Evolutionary conservation across 1,139 yeast species (phyloP).

Genomic region (Williopsis jadinii): DNA sequence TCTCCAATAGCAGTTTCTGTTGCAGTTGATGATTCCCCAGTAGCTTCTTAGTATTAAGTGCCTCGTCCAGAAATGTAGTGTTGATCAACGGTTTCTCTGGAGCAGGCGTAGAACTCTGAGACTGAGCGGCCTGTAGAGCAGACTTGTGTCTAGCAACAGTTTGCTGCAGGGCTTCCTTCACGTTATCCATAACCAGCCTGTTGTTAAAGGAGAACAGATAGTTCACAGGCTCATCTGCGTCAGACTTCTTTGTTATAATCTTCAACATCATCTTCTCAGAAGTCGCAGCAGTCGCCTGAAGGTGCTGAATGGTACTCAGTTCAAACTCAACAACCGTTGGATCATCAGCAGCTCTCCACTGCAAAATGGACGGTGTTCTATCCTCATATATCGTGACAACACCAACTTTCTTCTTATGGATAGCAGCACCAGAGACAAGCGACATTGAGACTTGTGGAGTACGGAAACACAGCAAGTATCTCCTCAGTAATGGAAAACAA

Average conservation of each 20-base stretch:
- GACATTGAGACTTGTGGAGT: constrained; percentile 10
- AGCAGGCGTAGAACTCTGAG: constrained; percentile 27
- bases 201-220: constrained; percentile 57
- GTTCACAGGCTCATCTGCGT: constrained; percentile 39
- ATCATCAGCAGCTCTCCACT: constrained; percentile 68
- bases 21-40: constrained; percentile 71
- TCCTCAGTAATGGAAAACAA: too few relatives aligned
- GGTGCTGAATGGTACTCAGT: constrained; percentile 45
- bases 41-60: constrained; percentile 41
- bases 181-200: constrained; percentile 68
- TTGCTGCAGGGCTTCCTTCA: constrained; percentile 63
- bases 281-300: constrained; percentile 71
- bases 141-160: constrained; percentile 65
- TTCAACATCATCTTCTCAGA: constrained; percentile 65
- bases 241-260: constrained; percentile 39
- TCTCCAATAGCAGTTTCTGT: constrained; percentile 65
- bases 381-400: constrained; percentile 62
- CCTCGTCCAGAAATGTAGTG: constrained; percentile 32
- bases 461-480: too few relatives aligned
- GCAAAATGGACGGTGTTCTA: constrained; percentile 52
- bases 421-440: constrained; percentile 53
- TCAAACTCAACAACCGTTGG: constrained; percentile 41
- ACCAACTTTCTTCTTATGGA: constrained; percentile 60
- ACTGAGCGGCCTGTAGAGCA: constrained; percentile 23
- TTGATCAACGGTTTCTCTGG: constrained; percentile 28